Conservation (phyloP, 164 flowering plant genomes). For the Sextonia rubra region DNA sequence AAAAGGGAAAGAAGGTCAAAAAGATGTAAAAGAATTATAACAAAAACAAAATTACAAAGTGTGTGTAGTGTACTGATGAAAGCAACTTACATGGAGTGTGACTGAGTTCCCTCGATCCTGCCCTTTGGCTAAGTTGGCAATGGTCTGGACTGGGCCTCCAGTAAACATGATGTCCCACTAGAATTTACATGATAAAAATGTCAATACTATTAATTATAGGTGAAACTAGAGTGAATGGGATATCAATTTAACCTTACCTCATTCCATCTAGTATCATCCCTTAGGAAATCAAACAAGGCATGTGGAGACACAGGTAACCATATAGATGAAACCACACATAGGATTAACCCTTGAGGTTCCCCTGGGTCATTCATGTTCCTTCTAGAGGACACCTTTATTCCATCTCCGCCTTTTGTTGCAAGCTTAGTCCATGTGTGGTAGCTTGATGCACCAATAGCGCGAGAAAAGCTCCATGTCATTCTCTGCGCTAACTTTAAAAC, state of each 20-base stretch:
- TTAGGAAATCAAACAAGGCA: conserved; percentile 66
- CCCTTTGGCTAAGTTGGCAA: conserved; percentile 82
- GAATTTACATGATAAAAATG: background rate
- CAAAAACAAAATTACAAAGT: no score
- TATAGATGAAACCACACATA: conserved; percentile 83
- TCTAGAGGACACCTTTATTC: conserved; percentile 70
- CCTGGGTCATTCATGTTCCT: conserved; percentile 86
- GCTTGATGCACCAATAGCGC: conserved; percentile 83
- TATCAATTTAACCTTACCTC: conserved; percentile 42
- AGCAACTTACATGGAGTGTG: conserved; percentile 56
- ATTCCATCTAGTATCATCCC: conserved; percentile 66
- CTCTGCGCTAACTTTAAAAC: conserved; percentile 81
- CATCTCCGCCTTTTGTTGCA: conserved; percentile 66
- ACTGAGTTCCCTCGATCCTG: conserved; percentile 91
- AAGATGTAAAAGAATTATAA: no score
- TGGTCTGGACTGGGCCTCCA: conserved; percentile 54
- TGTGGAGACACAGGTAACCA: conserved; percentile 80
- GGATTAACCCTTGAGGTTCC: conserved; percentile 80
- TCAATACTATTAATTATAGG: no score
- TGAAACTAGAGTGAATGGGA: background rate
- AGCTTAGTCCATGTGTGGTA: conserved; percentile 81
- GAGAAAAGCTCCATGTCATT: conserved; percentile 73
- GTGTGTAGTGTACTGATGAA: no score
- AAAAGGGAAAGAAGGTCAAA: no score
- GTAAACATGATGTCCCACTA: conserved; percentile 89